These are phyloP conservation scores for Aureobasidium uvarum DNA, from an alignment of 2,329 filamentous ascomycete species.

Conservation along the genomic window DNA sequence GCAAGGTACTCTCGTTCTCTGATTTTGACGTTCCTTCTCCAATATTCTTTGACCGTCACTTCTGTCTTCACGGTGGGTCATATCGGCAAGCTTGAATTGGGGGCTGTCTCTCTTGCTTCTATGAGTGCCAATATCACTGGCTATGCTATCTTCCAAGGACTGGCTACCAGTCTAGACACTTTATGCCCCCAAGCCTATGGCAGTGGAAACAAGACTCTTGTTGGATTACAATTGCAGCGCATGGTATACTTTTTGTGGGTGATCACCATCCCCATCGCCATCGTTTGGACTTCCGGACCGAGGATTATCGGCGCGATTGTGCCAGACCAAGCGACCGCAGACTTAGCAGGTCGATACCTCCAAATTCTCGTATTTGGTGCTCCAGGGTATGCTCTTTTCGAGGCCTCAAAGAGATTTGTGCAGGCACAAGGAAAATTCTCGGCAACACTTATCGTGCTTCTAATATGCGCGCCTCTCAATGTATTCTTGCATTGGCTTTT, in stretches of 20 bases:
- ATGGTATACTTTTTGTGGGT: slow-evolving; percentile 74
- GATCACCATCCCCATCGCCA: slow-evolving; percentile 68
- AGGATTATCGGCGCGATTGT: slow-evolving; percentile 62
- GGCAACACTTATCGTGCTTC: slow-evolving; percentile 74
- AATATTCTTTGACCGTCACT: slow-evolving; percentile 48
- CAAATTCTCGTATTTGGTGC: slow-evolving; percentile 66
- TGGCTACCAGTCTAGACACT: slow-evolving; percentile 85
- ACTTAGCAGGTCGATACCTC: slow-evolving; percentile 69
- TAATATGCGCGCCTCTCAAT: slow-evolving; percentile 78
- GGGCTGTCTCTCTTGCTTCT: slow-evolving; percentile 46
- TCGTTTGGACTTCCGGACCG: slow-evolving; percentile 68
- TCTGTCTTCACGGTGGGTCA: slow-evolving; percentile 49
- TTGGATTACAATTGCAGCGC: slow-evolving; percentile 76
- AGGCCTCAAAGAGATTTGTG: slow-evolving; percentile 77
- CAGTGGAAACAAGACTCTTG: slow-evolving; percentile 75
- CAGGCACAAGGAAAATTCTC: slow-evolving; percentile 85
- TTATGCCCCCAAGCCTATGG: slow-evolving; percentile 92
- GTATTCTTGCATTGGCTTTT: slow-evolving; percentile 75
- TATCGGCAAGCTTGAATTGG: slow-evolving; percentile 47
- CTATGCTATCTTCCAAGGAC: slow-evolving; percentile 52
- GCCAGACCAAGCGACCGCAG: slow-evolving; percentile 66
- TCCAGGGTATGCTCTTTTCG: slow-evolving; percentile 73
- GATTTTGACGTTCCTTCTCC: slow-evolving; percentile 47
- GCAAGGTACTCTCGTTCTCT: slow-evolving; percentile 47
- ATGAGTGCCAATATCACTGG: slow-evolving; percentile 51